These are phyloP conservation scores for Russula vinacea DNA, from an alignment of 768 basidiomycete species.

Conservation along the genomic window DNA sequence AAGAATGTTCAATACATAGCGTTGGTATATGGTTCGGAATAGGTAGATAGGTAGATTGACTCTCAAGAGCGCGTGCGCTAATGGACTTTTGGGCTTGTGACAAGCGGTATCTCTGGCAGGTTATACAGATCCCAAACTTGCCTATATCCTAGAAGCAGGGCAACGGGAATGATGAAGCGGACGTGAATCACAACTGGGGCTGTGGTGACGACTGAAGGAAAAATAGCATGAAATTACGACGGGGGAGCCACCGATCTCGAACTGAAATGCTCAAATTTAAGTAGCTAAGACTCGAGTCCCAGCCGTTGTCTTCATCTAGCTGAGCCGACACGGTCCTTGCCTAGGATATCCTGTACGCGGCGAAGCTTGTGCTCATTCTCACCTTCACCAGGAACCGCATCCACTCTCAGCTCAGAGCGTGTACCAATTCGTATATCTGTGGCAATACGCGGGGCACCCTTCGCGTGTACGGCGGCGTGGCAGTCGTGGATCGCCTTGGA, in stretches of 20 bases:
- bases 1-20: neutral
- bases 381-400: conserved; percentile 62
- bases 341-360: conserved; percentile 77
- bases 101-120: neutral
- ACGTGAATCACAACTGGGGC: neutral
- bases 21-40: neutral
- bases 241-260: neutral
- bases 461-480: conserved; percentile 79
- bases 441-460: conserved; percentile 71
- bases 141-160: too few species aligned
- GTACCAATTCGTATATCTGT: conserved; percentile 97
- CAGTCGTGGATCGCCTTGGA: conserved; percentile 86
- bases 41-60: neutral
- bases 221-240: neutral
- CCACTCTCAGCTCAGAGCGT: conserved; percentile 41
- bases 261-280: neutral
- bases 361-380: conserved; percentile 72
- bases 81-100: neutral
- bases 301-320: neutral
- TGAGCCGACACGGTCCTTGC: conserved; percentile 35
- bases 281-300: neutral
- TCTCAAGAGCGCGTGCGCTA: neutral
- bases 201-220: neutral
- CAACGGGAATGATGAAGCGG: neutral
- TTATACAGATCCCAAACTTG: neutral